A percentile compares a stretch with the other conserved stretches of the same genome.
These are phyloP conservation scores for Arxiozyma heterogenica DNA, from an alignment of 1,139 yeast genomes.

Conservation along the genomic window DNA sequence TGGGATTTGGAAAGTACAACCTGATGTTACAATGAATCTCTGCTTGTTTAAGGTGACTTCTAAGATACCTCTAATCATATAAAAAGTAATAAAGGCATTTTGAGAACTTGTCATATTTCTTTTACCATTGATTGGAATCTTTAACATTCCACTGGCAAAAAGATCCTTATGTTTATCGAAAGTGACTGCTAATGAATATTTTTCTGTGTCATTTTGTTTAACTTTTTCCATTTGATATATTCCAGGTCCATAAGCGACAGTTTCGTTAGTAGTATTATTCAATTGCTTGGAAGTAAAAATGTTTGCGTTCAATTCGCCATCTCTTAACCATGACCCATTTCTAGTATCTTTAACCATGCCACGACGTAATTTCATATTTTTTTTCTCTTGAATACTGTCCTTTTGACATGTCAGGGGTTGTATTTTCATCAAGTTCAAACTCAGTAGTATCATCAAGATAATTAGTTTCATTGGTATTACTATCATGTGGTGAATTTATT, in stretches of 20 bases:
- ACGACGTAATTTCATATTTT: conserved; percentile 6
- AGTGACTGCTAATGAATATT: conserved; percentile 54
- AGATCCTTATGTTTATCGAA: conserved; percentile 59
- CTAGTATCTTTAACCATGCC: conserved; percentile 2
- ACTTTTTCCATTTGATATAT: conserved; percentile 40
- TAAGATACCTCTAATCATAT: conserved; percentile 59
- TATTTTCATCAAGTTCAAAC: neutral
- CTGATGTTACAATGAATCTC: conserved; percentile 54
- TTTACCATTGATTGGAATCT: conserved; percentile 54
- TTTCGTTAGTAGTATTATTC: conserved; percentile 37
- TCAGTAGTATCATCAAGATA: neutral
- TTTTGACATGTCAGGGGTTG: neutral
- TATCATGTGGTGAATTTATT: conserved; percentile 5
- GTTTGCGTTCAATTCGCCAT: conserved; percentile 45
- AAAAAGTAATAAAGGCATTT: conserved; percentile 63
- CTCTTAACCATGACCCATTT: conserved; percentile 49
- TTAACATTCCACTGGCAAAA: conserved; percentile 70
- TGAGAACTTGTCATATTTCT: conserved; percentile 59
- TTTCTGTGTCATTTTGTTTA: conserved; percentile 42
- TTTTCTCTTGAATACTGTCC: conserved; percentile 3
- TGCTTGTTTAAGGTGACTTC: conserved; percentile 58
- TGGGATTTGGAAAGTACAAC: conserved; percentile 78
- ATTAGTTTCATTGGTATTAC: neutral
- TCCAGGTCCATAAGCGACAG: conserved; percentile 67
- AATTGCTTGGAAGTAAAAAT: conserved; percentile 39